Evolutionary conservation across 106 monocot species (phyloP).

Genomic region (Amphibolis antarctica): DNA sequence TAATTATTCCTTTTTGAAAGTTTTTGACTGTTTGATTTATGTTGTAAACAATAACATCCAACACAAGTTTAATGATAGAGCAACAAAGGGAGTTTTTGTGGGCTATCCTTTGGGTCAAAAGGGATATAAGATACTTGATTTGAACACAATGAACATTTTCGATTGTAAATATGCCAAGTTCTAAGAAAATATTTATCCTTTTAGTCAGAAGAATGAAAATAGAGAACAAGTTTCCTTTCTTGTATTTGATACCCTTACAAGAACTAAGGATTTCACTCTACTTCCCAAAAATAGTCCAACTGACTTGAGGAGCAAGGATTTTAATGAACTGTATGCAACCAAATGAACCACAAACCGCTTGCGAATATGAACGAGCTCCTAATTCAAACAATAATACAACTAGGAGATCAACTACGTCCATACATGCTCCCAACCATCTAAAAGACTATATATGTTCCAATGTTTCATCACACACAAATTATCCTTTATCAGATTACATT

Average conservation of each 20-base stretch:
- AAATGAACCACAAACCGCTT: too few species aligned
- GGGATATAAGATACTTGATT: not conserved
- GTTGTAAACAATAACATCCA: not conserved
- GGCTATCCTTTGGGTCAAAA: not conserved
- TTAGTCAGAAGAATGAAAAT: not conserved
- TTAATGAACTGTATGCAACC: too few species aligned
- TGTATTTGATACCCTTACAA: too few species aligned
- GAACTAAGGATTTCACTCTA: too few species aligned
- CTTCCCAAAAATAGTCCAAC: too few species aligned
- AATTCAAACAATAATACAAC: not conserved
- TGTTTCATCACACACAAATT: not conserved
- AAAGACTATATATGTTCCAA: not conserved
- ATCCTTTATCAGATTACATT: not conserved
- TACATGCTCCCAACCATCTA: not conserved
- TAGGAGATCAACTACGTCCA: not conserved
- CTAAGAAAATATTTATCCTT: not conserved
- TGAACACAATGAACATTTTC: not conserved
- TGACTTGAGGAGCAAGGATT: too few species aligned
- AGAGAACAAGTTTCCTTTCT: too few species aligned
- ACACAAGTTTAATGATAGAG: slow-evolving; percentile 1
- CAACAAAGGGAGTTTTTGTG: not conserved
- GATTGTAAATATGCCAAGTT: not conserved
- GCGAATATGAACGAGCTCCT: not conserved
- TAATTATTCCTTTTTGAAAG: not conserved
- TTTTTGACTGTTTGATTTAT: not conserved